Conservation (phyloP, 768 basidiomycete genomes). For the Rhodotorula taiwanensis region DNA sequence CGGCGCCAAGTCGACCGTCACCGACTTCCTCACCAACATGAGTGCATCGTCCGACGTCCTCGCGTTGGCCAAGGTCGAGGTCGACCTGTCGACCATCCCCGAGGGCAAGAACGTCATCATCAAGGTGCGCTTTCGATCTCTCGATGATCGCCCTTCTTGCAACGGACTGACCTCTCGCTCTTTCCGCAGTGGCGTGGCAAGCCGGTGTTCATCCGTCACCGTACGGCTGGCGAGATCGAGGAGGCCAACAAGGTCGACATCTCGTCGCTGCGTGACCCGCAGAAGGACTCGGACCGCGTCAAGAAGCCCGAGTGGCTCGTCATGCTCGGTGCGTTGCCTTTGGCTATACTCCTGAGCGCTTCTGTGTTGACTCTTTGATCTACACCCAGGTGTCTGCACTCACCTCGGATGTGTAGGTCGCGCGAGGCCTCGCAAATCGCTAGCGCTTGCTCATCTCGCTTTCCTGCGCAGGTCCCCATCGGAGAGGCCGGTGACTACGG, state of each 20-base stretch:
- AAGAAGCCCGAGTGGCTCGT: conserved; percentile 89
- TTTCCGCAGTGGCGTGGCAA: conserved; percentile 79
- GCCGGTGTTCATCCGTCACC: conserved; percentile 97
- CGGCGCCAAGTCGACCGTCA: conserved; percentile 84
- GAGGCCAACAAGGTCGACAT: conserved; percentile 80
- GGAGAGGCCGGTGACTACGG: conserved; percentile 49
- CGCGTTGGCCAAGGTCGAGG: conserved; percentile 94
- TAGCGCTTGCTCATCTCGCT: neutral
- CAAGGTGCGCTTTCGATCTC: conserved; percentile 45
- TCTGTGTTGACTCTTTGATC: neutral
- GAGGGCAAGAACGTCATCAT: conserved; percentile 89
- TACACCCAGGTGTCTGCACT: neutral
- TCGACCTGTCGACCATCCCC: conserved; percentile 80
- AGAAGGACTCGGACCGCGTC: conserved; percentile 76
- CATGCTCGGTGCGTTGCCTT: conserved; percentile 48
- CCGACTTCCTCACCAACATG: conserved; percentile 93
- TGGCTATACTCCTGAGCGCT: no score
- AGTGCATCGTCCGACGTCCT: conserved; percentile 95
- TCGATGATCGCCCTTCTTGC: no score
- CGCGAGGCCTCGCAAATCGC: no score
- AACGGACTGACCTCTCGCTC: neutral
- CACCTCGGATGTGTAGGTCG: neutral
- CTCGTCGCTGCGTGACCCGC: conserved; percentile 83
- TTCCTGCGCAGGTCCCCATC: conserved; percentile 66
- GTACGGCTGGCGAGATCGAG: conserved; percentile 80